Conservation (phyloP, 1,284 basidiomycete species). For the Mycena citricolor region DNA sequence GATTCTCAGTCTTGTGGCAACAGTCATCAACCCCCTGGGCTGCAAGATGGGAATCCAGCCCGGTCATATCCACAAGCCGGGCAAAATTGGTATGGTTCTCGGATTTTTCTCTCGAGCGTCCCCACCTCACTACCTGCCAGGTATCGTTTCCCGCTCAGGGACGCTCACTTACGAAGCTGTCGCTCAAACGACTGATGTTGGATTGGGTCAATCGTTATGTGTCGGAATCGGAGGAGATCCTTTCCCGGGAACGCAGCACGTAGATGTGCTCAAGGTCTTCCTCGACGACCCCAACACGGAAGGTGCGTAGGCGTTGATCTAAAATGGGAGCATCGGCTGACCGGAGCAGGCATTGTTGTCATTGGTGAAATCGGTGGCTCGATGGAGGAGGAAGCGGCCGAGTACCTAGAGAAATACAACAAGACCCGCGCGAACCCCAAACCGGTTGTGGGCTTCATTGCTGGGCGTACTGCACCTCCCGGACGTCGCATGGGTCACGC, state of each 20-base stretch:
- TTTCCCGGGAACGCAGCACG: slow-evolving; percentile 95
- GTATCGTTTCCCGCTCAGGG: slow-evolving; percentile 96
- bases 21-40: slow-evolving; percentile 91
- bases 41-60: slow-evolving; percentile 99
- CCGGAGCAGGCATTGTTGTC: slow-evolving; percentile 79
- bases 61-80: slow-evolving; percentile 94
- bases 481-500: slow-evolving; percentile 99
- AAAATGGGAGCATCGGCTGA: slow-evolving; percentile 4
- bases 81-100: slow-evolving; percentile 72
- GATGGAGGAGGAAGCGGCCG: slow-evolving; percentile 99
- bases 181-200: slow-evolving; percentile 92
- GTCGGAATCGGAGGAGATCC: slow-evolving; percentile 99
- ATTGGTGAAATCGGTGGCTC: slow-evolving; percentile 99
- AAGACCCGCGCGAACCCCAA: slow-evolving; percentile 86
- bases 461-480: slow-evolving; percentile 95
- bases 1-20: slow-evolving; percentile 1
- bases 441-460: slow-evolving; percentile 98
- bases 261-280: slow-evolving; percentile 97
- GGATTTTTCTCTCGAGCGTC: slow-evolving; percentile 15
- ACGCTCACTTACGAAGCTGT: slow-evolving; percentile 94
- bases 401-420: slow-evolving; percentile 93
- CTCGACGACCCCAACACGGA: slow-evolving; percentile 91
- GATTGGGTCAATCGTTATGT: slow-evolving; percentile 95
- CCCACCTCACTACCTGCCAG: slow-evolving; percentile 50
- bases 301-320: slow-evolving; percentile 45